Evolutionary conservation across 179 eudicot species (phyloP).

Genomic region (Nepenthes alata): DNA sequence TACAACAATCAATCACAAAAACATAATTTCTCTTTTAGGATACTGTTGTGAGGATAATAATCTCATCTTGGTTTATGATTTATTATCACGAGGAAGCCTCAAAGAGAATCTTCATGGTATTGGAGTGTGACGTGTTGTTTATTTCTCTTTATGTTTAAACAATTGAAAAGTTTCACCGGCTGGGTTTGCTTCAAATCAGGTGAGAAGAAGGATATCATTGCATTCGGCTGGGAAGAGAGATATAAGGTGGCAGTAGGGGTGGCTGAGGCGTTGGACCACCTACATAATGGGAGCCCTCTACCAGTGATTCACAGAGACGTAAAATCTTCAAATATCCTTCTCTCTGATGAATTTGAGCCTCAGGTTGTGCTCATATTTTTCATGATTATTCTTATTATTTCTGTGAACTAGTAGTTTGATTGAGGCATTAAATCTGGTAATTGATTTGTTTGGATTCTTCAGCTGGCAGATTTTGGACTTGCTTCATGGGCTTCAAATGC

Average conservation of each 20-base stretch:
- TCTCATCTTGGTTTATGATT: slow-evolving; percentile 32
- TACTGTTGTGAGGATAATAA: slow-evolving; percentile 27
- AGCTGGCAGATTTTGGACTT: slow-evolving; percentile 49
- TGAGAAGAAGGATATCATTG: slow-evolving; percentile 9
- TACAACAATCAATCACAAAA: slow-evolving; percentile 29
- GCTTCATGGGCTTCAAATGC: slow-evolving; percentile 28
- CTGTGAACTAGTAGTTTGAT: too few species aligned
- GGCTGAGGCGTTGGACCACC: slow-evolving; percentile 32
- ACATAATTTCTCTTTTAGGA: slow-evolving; percentile 33
- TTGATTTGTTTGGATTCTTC: slow-evolving; percentile 2
- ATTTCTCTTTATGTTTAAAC: background rate
- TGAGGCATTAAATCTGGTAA: background rate
- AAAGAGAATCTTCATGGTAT: slow-evolving; percentile 42
- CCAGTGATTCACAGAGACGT: slow-evolving; percentile 35
- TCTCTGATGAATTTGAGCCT: slow-evolving; percentile 30
- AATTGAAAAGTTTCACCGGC: background rate
- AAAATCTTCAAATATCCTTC: slow-evolving; percentile 39
- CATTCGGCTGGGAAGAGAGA: slow-evolving; percentile 35
- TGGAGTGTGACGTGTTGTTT: background rate
- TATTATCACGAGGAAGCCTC: slow-evolving; percentile 35
- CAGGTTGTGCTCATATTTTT: slow-evolving; percentile 15
- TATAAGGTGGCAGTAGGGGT: slow-evolving; percentile 35
- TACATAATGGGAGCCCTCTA: slow-evolving; percentile 13
- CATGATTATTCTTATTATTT: background rate
- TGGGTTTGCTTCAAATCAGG: slow-evolving; percentile 12